Conservation (phyloP, 805 yeast genomes). For the Candida vartiovaarae region DNA sequence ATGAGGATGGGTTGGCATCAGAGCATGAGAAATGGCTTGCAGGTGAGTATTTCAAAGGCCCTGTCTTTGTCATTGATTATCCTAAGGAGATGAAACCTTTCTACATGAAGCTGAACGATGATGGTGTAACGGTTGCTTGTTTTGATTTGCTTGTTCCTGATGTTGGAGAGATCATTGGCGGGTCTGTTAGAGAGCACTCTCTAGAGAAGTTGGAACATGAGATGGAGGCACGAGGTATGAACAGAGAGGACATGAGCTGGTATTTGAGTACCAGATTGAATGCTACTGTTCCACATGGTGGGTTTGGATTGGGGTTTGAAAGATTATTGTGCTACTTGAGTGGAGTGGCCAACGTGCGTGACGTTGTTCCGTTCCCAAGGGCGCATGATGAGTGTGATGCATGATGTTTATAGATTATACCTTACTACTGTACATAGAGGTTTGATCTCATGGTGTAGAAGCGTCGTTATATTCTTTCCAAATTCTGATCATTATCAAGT, state of each 20-base stretch:
- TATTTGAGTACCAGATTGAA: constrained; percentile 64
- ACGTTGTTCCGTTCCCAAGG: constrained; percentile 83
- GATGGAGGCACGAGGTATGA: constrained; percentile 52
- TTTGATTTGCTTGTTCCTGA: constrained; percentile 86
- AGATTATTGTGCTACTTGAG: constrained; percentile 68
- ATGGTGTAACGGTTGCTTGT: constrained; percentile 68
- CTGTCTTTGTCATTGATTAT: constrained; percentile 86
- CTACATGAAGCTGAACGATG: constrained; percentile 66
- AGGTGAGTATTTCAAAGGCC: constrained; percentile 54
- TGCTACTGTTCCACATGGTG: constrained; percentile 92
- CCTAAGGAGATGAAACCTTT: constrained; percentile 80
- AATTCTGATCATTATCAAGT: constrained; percentile 2
- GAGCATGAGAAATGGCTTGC: constrained; percentile 94
- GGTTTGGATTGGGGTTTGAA: constrained; percentile 94
- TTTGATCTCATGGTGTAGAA: not conserved
- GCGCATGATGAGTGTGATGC: constrained; percentile 45
- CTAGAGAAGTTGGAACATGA: constrained; percentile 39
- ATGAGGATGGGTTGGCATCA: constrained; percentile 72
- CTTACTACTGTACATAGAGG: not conserved
- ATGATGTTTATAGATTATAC: not conserved
- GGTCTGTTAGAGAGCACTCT: constrained; percentile 81
- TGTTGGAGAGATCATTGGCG: constrained; percentile 92
- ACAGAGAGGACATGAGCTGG: constrained; percentile 58
- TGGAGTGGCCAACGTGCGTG: constrained; percentile 75
- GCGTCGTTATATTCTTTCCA: constrained; percentile 11